Conservation (phyloP, 2,329 filamentous ascomycete genomes). For the Diaporthe sp. region DNA sequence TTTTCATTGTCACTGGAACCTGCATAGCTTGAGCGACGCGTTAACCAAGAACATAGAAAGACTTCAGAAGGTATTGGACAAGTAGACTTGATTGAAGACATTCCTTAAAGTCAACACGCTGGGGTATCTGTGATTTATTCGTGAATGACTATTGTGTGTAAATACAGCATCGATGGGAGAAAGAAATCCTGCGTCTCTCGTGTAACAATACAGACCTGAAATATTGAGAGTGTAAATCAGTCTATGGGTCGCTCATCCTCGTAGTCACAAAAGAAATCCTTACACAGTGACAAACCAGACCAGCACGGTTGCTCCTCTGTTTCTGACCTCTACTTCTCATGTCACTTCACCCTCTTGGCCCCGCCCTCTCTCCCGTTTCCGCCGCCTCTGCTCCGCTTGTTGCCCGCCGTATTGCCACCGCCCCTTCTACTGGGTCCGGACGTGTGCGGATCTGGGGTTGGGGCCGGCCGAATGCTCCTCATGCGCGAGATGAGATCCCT, state of each 20-base stretch:
- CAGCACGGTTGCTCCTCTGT: background rate
- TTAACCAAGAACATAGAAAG: background rate
- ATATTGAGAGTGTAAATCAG: background rate
- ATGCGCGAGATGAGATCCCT: slow-evolving; percentile 48
- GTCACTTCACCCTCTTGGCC: slow-evolving; percentile 39
- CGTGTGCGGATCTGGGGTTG: background rate
- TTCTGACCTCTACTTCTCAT: background rate
- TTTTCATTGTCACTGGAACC: background rate
- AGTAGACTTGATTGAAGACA: background rate
- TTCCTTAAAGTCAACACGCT: too few species aligned
- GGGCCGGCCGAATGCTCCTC: slow-evolving; percentile 42
- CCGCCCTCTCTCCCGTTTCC: slow-evolving; percentile 38
- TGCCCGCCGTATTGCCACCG: slow-evolving; percentile 25
- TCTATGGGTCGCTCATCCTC: background rate
- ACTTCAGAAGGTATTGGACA: background rate
- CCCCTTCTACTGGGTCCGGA: slow-evolving; percentile 10
- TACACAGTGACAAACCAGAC: background rate
- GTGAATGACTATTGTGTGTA: background rate
- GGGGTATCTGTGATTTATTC: background rate
- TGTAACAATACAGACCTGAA: background rate
- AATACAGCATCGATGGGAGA: background rate
- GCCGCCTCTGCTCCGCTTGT: slow-evolving; percentile 36
- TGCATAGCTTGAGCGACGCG: background rate
- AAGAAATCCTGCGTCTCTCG: background rate
- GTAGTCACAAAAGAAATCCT: background rate